Conservation (phyloP, 345 rosid genomes). For the Noccaea caerulescens region DNA sequence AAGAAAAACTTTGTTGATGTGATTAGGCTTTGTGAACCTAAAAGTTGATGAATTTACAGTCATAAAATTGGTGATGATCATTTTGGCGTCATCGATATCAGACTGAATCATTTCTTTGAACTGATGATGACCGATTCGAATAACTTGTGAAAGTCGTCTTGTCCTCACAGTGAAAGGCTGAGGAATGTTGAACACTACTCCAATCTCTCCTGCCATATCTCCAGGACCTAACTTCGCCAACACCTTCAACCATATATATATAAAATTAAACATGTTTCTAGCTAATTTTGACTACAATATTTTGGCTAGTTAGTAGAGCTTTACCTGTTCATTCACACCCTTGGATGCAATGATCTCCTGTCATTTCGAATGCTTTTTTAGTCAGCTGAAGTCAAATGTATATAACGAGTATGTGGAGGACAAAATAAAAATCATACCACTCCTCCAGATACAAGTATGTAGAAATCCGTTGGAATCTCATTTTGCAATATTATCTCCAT, state of each 20-base stretch:
- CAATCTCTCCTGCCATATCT: slow-evolving; percentile 88
- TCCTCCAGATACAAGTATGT: slow-evolving; percentile 83
- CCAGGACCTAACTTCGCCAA: slow-evolving; percentile 69
- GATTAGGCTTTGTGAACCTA: background rate
- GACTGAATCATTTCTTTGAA: slow-evolving; percentile 82
- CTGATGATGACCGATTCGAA: slow-evolving; percentile 74
- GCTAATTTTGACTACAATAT: too few relatives aligned
- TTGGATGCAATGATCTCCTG: slow-evolving; percentile 77
- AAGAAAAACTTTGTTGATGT: background rate
- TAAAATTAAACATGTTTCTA: too few relatives aligned
- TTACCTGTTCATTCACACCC: slow-evolving; percentile 84
- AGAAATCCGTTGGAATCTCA: slow-evolving; percentile 91
- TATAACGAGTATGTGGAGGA: slow-evolving; percentile 4
- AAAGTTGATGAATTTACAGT: slow-evolving; percentile 21
- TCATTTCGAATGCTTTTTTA: slow-evolving; percentile 29
- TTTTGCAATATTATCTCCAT: slow-evolving; percentile 87
- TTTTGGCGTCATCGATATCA: slow-evolving; percentile 66
- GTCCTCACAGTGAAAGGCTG: slow-evolving; percentile 71
- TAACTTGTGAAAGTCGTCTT: slow-evolving; percentile 83
- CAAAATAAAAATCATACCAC: slow-evolving; percentile 55
- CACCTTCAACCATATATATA: slow-evolving; percentile 46
- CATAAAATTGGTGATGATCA: slow-evolving; percentile 62
- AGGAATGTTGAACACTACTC: slow-evolving; percentile 86
- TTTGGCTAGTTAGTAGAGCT: background rate
- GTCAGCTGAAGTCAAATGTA: slow-evolving; percentile 27